A percentile compares a stretch with the other conserved stretches of the same genome.
Evolutionary conservation across 176 grass and related monocot genomes (phyloP).

Genomic region (Juncus inflexus): DNA sequence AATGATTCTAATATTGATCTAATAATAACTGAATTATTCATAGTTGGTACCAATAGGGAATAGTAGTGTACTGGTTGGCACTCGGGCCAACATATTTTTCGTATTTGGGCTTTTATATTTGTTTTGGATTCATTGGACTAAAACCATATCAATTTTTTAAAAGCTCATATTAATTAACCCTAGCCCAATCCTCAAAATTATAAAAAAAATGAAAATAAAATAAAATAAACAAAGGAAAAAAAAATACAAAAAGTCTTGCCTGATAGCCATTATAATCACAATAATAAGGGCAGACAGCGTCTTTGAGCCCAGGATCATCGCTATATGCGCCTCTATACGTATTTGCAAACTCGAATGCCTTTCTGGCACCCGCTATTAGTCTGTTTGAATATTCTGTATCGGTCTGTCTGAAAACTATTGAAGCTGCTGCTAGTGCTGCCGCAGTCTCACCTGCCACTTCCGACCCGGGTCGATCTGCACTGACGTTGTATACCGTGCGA

Average conservation of each 20-base stretch:
- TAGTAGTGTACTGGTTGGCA: background rate
- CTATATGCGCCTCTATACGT: constrained; percentile 78
- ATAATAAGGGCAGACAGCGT: constrained; percentile 81
- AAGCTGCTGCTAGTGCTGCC: constrained; percentile 74
- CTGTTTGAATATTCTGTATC: constrained; percentile 54
- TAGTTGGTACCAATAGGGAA: no score
- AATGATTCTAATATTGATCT: no score
- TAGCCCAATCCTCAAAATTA: background rate
- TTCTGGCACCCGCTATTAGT: constrained; percentile 48
- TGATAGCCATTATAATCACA: constrained; percentile 93
- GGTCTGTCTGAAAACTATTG: constrained; percentile 63
- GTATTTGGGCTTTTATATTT: no score
- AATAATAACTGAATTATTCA: no score
- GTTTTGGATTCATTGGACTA: no score
- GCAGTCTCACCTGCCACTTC: constrained; percentile 88
- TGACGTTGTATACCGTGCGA: constrained; percentile 88
- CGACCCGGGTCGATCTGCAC: constrained; percentile 48
- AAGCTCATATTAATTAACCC: background rate
- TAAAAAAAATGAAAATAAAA: background rate
- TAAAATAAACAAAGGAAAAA: constrained; percentile 10
- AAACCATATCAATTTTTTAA: background rate
- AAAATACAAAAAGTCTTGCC: constrained; percentile 38
- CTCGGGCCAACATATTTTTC: background rate
- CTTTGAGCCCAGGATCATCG: constrained; percentile 61
- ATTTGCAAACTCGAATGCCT: constrained; percentile 77